Conservation (phyloP, 2,329 filamentous ascomycete species). For the Aspergillus sp. region DNA sequence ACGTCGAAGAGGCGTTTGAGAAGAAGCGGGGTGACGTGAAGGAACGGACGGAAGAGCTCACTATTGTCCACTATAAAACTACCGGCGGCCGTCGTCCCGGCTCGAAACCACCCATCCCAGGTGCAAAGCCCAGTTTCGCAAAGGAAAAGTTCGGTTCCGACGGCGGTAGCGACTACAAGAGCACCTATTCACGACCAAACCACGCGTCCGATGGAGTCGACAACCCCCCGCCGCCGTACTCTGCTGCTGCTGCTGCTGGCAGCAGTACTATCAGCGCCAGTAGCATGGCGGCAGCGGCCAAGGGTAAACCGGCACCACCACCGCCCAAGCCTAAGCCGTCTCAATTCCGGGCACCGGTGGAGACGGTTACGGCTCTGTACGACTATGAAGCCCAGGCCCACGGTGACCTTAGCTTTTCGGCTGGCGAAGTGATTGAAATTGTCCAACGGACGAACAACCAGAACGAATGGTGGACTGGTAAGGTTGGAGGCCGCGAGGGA, state of each 20-base stretch:
- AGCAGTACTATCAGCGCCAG: conserved; percentile 29
- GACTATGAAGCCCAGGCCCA: conserved; percentile 95
- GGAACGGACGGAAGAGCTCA: conserved; percentile 75
- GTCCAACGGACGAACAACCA: conserved; percentile 73
- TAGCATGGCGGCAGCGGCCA: conserved; percentile 50
- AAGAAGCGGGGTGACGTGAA: conserved; percentile 83
- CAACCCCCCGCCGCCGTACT: conserved; percentile 66
- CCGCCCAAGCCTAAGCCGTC: conserved; percentile 80
- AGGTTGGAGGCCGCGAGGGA: conserved; percentile 68
- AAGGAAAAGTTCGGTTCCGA: conserved; percentile 31
- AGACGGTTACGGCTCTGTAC: conserved; percentile 85
- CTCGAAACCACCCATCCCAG: conserved; percentile 22
- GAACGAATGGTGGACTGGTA: conserved; percentile 97
- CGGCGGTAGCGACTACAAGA: conserved; percentile 18
- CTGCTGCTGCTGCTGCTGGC: conserved; percentile 28
- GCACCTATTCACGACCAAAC: conserved; percentile 27
- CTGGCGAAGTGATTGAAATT: conserved; percentile 88
- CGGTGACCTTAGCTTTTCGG: conserved; percentile 82
- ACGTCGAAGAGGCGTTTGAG: conserved; percentile 86
- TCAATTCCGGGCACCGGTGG: conserved; percentile 61
- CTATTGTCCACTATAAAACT: conserved; percentile 86
- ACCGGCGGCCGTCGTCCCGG: conserved; percentile 54
- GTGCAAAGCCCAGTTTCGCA: conserved; percentile 22
- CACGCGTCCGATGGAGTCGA: conserved; percentile 42
- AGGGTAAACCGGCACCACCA: conserved; percentile 59